Evolutionary conservation across 192 early-diverging fungal genomes (phyloP).

Genomic region (Coemansia sp.): DNA sequence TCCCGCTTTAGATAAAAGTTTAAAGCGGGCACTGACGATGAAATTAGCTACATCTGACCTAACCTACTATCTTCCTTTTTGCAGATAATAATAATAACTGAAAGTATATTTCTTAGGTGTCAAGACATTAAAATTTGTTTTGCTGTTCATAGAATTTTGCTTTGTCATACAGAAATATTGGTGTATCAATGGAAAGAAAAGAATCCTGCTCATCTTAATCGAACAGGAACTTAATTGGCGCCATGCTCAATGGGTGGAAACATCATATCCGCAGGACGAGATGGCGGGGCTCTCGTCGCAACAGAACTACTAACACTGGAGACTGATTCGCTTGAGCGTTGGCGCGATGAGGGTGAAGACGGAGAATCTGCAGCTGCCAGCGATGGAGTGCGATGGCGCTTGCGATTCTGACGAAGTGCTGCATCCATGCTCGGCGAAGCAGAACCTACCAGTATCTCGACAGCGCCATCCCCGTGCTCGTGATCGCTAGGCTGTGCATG

Average conservation of each 20-base stretch:
- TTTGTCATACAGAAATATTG: neutral
- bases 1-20: neutral
- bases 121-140: neutral
- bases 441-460: constrained; percentile 4
- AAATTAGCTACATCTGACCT: constrained; percentile 26
- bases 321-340: neutral
- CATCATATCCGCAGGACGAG: constrained; percentile 16
- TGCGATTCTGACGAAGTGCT: constrained; percentile 25
- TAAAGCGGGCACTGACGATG: constrained; percentile 13
- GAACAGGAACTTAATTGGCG: neutral
- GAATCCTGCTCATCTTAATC: neutral
- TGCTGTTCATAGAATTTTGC: neutral
- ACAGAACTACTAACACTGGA: neutral
- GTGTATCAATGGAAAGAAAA: neutral
- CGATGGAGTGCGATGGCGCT: constrained; percentile 35
- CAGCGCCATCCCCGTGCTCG: neutral
- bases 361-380: constrained; percentile 5
- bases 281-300: constrained; percentile 2
- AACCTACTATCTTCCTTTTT: constrained; percentile 2
- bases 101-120: neutral
- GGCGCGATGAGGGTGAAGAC: neutral
- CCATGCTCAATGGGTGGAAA: constrained; percentile 38
- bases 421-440: constrained; percentile 26
- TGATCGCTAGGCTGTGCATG: neutral
- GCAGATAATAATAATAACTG: neutral